phyloP scores from a whole-genome alignment of 345 rosid species.

The Excoecaria cochinchinensis region DNA sequence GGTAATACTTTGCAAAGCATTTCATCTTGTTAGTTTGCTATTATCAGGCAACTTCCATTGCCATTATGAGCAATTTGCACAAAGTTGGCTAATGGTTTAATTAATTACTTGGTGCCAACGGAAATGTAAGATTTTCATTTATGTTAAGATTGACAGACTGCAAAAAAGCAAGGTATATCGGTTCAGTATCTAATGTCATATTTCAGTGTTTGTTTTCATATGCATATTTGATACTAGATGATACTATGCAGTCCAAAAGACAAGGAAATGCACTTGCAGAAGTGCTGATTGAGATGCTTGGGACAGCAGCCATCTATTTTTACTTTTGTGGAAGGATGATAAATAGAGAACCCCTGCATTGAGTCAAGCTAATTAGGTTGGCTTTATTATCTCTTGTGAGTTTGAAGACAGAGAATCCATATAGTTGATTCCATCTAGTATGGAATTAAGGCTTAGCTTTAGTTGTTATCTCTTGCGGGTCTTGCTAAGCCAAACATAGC shows the following conservation, averaged over 20 bases:
- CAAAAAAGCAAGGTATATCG: not conserved
- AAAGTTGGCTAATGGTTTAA: not conserved
- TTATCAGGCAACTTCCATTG: not conserved
- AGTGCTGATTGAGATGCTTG: not conserved
- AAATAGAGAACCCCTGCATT: not conserved
- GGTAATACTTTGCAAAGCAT: constrained; percentile 33
- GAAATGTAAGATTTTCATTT: not conserved
- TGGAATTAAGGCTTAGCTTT: too few species aligned
- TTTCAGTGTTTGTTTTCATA: not conserved
- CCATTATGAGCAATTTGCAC: not conserved
- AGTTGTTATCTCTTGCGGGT: not conserved
- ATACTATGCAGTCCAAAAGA: not conserved
- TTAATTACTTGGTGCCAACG: not conserved
- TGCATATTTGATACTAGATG: not conserved
- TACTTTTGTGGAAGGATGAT: not conserved
- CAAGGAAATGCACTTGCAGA: not conserved
- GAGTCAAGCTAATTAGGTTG: not conserved
- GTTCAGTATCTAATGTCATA: not conserved
- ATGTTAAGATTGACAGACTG: not conserved
- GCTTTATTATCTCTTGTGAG: not conserved
- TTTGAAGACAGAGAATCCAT: too few species aligned
- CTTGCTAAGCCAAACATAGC: not conserved
- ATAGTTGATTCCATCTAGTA: too few species aligned
- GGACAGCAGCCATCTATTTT: not conserved
- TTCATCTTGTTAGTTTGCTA: not conserved